Conservation (phyloP, 345 rosid genomes). For the Syzygium aromaticum region DNA sequence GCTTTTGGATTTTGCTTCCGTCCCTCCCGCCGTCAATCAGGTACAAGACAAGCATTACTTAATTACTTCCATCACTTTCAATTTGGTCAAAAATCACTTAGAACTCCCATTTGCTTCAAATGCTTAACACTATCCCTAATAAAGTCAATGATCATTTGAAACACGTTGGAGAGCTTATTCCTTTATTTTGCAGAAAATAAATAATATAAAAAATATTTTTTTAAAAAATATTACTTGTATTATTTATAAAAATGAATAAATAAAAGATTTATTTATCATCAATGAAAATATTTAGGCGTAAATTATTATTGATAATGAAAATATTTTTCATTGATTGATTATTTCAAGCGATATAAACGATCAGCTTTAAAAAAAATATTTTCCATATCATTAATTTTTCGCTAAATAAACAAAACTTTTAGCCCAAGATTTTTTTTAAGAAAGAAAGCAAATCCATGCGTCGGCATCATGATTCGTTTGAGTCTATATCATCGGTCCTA, state of each 20-base stretch:
- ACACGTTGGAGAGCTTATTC: background rate
- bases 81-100: background rate
- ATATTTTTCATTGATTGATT: too few species aligned
- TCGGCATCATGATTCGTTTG: background rate
- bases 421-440: background rate
- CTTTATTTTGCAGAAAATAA: too few species aligned
- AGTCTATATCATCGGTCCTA: background rate
- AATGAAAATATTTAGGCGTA: too few species aligned
- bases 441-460: background rate
- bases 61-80: background rate
- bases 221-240: too few species aligned
- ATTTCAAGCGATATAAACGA: too few species aligned
- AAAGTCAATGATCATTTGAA: background rate
- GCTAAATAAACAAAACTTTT: too few species aligned
- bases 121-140: background rate
- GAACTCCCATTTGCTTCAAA: background rate
- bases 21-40: slow-evolving; percentile 73
- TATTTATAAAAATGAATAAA: too few species aligned
- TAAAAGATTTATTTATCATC: too few species aligned
- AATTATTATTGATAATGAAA: too few species aligned
- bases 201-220: too few species aligned
- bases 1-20: slow-evolving; percentile 53
- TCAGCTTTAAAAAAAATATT: too few species aligned
- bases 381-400: too few species aligned
- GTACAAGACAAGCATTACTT: slow-evolving; percentile 3